Conservation (phyloP, 768 basidiomycete species). For the Fomitopsis pulvina region DNA sequence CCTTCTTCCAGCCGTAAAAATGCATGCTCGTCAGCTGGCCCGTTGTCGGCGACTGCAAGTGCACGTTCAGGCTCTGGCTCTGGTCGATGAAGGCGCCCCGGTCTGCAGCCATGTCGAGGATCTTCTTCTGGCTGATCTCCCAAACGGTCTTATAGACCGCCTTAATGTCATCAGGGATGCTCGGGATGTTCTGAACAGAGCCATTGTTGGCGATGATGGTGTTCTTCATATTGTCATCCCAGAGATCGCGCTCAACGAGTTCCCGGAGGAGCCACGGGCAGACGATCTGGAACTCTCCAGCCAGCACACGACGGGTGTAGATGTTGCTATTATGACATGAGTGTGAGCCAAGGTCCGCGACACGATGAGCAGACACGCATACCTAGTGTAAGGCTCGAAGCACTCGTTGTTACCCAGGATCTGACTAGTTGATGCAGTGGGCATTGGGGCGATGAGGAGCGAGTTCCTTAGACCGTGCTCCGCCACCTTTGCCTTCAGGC, state of each 20-base stretch:
- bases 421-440: constrained; percentile 96
- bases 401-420: constrained; percentile 98
- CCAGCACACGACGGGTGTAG: constrained; percentile 97
- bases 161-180: constrained; percentile 86
- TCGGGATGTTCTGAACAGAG: constrained; percentile 80
- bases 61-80: constrained; percentile 90
- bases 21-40: constrained; percentile 96
- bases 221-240: constrained; percentile 99
- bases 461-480: constrained; percentile 84
- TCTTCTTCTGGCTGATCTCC: constrained; percentile 98
- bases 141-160: constrained; percentile 99
- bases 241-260: constrained; percentile 89
- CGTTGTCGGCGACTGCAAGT: constrained; percentile 80
- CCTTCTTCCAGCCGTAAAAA: constrained; percentile 99
- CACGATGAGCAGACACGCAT: constrained; percentile 14
- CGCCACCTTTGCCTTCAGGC: constrained; percentile 81
- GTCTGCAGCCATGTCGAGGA: constrained; percentile 97
- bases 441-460: constrained; percentile 93
- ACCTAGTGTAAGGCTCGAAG: constrained; percentile 98
- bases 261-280: constrained; percentile 99
- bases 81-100: constrained; percentile 98
- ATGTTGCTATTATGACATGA: constrained; percentile 65
- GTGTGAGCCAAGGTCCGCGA: constrained; percentile 1
- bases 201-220: constrained; percentile 97
- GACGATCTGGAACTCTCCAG: constrained; percentile 98